Base-by-base conservation (phyloP, 208 protist genomes). In the Crithidia acanthocephali region DNA sequence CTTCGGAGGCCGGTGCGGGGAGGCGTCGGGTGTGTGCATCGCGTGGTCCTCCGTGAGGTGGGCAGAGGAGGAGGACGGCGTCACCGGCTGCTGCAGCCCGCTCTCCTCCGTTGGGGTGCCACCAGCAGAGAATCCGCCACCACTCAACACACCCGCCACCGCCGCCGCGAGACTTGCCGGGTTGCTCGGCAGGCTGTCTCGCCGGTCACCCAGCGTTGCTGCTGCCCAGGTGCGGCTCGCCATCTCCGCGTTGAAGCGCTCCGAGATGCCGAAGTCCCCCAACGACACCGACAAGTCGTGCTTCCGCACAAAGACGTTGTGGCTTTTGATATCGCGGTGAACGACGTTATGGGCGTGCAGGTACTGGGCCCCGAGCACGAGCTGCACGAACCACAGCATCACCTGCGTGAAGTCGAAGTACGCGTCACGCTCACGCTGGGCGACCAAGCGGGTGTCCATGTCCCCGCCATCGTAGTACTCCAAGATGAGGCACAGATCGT, bases 401-500 rank as follows among this genome's bases (percentile, higher is more conserved):
- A 91, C 79, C 47, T 79, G 69, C 20, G 81, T 73, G 9, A 94
- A 64, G 22, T 75, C 45, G 25, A 96, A 80, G 74, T 94, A 96
- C 62, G 70, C 62, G 64, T 92, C 84, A 35, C 72, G 68, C 32
- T 95, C 88, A 0, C 86, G 79, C 62, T 90, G 87, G n/a, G 55
- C 67, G 11, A 76, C 61, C 37, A 97, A 56, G 37, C 87, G 53
- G 13, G 79, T 58, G 68, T 91, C 84, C 48, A 98, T 79, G 79
- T 98, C 95, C 3, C 95, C 93, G 47, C 91, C 91, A 70, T 86
- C 87, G 79, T 95, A 95, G 81, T 94, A 97, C 32, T 97, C 90
- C 88, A 98, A 95, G 25, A 97, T 83, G 56, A 97, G 74, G 71
- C 90, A 97, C 18, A 97, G 68, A 62, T 94, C 86, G 64, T 91